These are phyloP conservation scores for Dryas octopetala DNA, from an alignment of 306 rosid genomes.

Conservation along the genomic window DNA sequence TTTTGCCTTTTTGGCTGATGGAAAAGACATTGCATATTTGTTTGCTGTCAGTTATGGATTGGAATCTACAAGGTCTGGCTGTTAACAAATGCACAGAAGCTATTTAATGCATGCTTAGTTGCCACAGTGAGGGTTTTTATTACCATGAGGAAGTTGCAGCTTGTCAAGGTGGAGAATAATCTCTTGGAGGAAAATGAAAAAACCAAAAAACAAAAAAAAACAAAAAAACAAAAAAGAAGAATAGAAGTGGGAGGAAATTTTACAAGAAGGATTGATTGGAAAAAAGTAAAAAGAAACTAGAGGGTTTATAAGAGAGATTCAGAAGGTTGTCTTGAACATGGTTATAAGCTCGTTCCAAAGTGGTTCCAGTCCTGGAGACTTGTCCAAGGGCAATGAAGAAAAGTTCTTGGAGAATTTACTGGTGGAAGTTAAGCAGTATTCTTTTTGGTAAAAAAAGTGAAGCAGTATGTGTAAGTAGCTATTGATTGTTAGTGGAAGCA, in stretches of 20 bases:
- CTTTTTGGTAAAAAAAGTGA: no score
- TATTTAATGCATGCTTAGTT: slow-evolving; percentile 1
- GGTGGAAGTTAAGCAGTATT: neutral
- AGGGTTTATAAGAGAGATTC: neutral
- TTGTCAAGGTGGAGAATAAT: slow-evolving; percentile 10
- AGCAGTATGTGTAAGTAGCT: neutral
- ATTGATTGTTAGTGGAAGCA: neutral
- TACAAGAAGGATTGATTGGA: neutral
- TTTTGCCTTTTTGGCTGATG: slow-evolving; percentile 47
- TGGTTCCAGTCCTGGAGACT: slow-evolving; percentile 4
- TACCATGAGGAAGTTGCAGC: slow-evolving; percentile 1
- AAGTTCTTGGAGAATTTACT: neutral
- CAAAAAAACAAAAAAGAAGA: neutral
- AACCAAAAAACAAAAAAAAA: neutral
- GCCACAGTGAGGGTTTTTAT: neutral
- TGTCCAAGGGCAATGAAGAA: neutral
- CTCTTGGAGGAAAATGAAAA: neutral
- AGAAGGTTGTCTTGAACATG: neutral
- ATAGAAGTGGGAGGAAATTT: neutral
- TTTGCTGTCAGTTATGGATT: slow-evolving; percentile 18
- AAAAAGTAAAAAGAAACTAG: neutral
- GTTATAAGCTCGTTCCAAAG: neutral
- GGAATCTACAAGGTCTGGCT: slow-evolving; percentile 9
- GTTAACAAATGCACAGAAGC: neutral
- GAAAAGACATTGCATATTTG: slow-evolving; percentile 1